Evolutionary conservation across 352 stramenopile genomes (phyloP).

Genomic region (Globisporangium emineosum): DNA sequence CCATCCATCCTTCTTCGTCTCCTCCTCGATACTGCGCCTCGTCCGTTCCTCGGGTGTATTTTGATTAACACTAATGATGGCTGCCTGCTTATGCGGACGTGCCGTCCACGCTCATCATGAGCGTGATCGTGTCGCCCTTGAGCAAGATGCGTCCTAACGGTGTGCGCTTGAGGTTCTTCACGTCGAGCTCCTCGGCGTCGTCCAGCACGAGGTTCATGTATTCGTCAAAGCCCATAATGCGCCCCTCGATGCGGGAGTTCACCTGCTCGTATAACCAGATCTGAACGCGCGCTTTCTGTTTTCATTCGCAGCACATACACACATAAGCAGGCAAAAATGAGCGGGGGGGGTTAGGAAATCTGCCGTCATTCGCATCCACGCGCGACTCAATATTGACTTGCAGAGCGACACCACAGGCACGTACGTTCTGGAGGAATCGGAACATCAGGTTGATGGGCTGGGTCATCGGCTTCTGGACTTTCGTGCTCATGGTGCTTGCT

Average conservation of each 20-base stretch:
- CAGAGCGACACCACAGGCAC: constrained; percentile 16
- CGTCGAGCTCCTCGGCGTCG: constrained; percentile 95
- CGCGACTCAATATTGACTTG: not conserved
- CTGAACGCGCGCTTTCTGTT: constrained; percentile 94
- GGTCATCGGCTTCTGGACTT: constrained; percentile 99
- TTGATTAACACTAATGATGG: not conserved
- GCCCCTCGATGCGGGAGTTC: constrained; percentile 97
- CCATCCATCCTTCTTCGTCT: not conserved
- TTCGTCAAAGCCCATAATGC: constrained; percentile 98
- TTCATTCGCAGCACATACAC: constrained; percentile 2
- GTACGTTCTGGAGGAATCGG: constrained; percentile 96
- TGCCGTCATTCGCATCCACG: not conserved
- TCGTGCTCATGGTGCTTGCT: constrained; percentile 77
- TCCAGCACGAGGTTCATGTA: constrained; percentile 99
- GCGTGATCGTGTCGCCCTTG: constrained; percentile 99
- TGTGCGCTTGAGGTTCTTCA: constrained; percentile 93
- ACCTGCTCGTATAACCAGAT: constrained; percentile 99
- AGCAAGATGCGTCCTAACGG: constrained; percentile 97
- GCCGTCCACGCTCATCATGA: constrained; percentile 92
- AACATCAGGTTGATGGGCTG: constrained; percentile 99
- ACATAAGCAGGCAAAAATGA: constrained; percentile 12
- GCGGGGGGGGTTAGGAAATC: not conserved
- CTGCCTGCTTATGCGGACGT: constrained; percentile 17
- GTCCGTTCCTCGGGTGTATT: not conserved
- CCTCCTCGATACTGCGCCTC: not conserved